Conservation (phyloP, 2,329 filamentous ascomycete species). For the Amphichorda felina region DNA sequence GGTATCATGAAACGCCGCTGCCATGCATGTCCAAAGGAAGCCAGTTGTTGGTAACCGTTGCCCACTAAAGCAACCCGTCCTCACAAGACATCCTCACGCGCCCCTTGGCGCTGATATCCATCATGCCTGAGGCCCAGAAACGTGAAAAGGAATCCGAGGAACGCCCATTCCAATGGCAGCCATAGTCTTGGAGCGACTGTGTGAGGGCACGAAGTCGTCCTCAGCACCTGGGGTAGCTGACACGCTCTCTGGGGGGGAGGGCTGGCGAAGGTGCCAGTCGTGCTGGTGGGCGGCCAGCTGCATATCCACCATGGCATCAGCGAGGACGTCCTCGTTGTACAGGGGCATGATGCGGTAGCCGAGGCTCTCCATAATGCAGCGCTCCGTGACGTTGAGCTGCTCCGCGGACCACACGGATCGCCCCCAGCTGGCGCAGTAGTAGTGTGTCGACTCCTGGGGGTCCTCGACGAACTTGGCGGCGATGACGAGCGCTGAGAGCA, state of each 20-base stretch:
- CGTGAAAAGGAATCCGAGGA: background rate
- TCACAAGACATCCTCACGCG: too few species aligned
- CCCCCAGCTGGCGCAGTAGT: conserved; percentile 43
- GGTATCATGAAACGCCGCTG: background rate
- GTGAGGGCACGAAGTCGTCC: conserved; percentile 14
- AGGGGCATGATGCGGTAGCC: conserved; percentile 51
- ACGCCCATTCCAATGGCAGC: background rate
- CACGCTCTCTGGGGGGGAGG: conserved; percentile 13
- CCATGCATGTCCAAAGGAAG: background rate
- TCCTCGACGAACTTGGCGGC: conserved; percentile 57
- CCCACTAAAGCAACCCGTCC: too few species aligned
- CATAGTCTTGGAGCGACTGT: conserved; percentile 23
- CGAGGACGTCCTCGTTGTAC: conserved; percentile 41
- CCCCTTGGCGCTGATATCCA: background rate
- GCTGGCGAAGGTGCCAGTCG: conserved; percentile 13
- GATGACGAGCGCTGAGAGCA: conserved; percentile 50
- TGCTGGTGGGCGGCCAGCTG: conserved; percentile 36
- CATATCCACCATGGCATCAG: conserved; percentile 52
- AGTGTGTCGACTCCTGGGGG: conserved; percentile 36
- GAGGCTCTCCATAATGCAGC: conserved; percentile 52
- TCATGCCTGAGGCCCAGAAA: too few species aligned
- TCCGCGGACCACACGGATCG: conserved; percentile 42
- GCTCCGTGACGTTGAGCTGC: conserved; percentile 53
- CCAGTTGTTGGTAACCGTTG: too few species aligned
- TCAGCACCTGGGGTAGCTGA: too few species aligned